Percentiles rank a stretch among this genome's conserved stretches.
These are phyloP conservation scores for Chaetomium olivaceum DNA, from an alignment of 2,329 filamentous ascomycete species.

Conservation along the genomic window DNA sequence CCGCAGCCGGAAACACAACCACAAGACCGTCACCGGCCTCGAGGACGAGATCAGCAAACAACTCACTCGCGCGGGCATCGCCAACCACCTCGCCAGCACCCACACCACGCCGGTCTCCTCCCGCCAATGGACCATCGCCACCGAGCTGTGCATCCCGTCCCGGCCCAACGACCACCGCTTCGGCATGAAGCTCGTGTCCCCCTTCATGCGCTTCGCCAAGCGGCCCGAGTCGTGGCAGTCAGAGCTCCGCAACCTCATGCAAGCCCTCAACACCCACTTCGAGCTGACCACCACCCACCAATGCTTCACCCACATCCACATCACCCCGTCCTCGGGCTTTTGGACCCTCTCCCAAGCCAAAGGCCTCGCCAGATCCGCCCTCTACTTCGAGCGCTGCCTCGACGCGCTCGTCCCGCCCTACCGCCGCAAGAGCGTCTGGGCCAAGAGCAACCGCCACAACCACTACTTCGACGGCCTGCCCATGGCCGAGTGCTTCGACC, in stretches of 20 bases:
- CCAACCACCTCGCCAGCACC: constrained; percentile 22
- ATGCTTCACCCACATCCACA: constrained; percentile 32
- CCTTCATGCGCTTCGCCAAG: constrained; percentile 29
- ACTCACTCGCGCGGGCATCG: constrained; percentile 23
- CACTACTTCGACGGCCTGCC: constrained; percentile 21
- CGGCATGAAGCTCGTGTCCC: constrained; percentile 32
- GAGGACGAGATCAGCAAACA: constrained; percentile 28
- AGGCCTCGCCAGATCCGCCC: constrained; percentile 28
- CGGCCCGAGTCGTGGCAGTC: constrained; percentile 26
- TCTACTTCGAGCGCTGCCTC: constrained; percentile 34
- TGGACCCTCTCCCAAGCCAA: constrained; percentile 30
- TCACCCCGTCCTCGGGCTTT: constrained; percentile 26
- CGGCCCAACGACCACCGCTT: constrained; percentile 29
- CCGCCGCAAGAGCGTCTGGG: constrained; percentile 28
- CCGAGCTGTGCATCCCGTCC: constrained; percentile 27
- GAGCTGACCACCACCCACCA: constrained; percentile 31
- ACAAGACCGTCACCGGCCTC: constrained; percentile 24
- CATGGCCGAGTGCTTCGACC: constrained; percentile 25
- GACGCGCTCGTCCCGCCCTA: constrained; percentile 32
- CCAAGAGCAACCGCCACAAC: constrained; percentile 34
- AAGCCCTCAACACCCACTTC: constrained; percentile 29
- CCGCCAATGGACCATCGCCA: constrained; percentile 29
- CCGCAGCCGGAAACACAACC: constrained; percentile 30
- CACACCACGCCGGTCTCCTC: constrained; percentile 13
- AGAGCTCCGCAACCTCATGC: constrained; percentile 9